Percentiles rank a stretch among this genome's conserved stretches.
Conservation (phyloP, 2,329 filamentous ascomycete species). For the Cladorrhinum sp. region DNA sequence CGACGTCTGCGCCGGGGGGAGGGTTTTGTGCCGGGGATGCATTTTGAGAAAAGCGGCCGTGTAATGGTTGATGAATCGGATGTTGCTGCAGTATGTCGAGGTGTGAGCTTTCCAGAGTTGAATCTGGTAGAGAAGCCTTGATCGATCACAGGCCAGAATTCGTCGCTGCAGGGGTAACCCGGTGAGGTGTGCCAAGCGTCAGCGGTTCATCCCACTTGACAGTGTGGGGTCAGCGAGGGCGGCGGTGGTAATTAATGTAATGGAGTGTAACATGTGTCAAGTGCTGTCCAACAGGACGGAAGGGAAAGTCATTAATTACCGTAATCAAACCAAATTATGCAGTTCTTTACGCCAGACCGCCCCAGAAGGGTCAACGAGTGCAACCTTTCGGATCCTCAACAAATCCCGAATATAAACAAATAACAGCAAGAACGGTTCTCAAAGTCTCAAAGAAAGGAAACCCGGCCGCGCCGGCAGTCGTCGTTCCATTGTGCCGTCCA, state of each 20-base stretch:
- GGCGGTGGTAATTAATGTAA: not conserved
- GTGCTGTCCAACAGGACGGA: not conserved
- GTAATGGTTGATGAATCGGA: not conserved
- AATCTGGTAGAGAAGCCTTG: too few species aligned
- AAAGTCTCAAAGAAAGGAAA: conserved; percentile 4
- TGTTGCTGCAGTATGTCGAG: too few species aligned
- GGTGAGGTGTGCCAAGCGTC: not conserved
- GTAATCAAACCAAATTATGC: not conserved
- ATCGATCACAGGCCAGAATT: not conserved
- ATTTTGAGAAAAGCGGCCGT: not conserved
- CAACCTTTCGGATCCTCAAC: conserved; percentile 17
- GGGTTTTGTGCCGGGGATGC: conserved; percentile 52
- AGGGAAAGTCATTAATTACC: not conserved
- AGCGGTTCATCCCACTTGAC: not conserved
- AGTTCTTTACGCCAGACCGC: not conserved
- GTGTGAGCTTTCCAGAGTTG: not conserved
- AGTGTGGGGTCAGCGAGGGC: not conserved
- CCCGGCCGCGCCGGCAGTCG: conserved; percentile 10
- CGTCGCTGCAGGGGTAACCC: conserved; percentile 49
- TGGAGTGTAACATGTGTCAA: not conserved
- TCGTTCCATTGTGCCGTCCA: conserved; percentile 1
- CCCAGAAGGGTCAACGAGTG: conserved; percentile 12
- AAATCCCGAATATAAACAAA: conserved; percentile 8
- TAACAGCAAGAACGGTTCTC: not conserved
- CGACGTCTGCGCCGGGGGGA: conserved; percentile 56